A percentile compares a stretch with the other conserved stretches of the same genome.
Conservation (phyloP, 2,329 filamentous ascomycete genomes). For the Pseudogymnoascus sp. region DNA sequence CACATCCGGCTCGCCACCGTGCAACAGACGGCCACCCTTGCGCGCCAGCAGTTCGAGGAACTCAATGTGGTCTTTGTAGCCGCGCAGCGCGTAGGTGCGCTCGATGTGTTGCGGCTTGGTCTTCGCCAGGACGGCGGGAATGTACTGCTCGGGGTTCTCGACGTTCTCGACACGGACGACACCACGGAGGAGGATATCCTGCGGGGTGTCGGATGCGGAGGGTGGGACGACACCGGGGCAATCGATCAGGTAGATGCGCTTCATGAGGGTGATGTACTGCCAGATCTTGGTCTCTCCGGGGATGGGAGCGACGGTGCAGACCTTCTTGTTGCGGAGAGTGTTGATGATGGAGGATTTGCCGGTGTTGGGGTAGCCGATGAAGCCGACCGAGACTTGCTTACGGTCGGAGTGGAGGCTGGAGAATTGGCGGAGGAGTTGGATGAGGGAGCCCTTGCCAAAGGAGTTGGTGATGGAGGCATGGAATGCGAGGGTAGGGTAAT, state of each 20-base stretch:
- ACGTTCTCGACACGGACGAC: constrained; percentile 95
- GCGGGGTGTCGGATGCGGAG: constrained; percentile 70
- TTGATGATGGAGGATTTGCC: constrained; percentile 98
- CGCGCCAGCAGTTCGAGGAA: constrained; percentile 82
- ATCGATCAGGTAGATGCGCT: constrained; percentile 89
- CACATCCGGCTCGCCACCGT: constrained; percentile 88
- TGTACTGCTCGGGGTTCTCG: constrained; percentile 92
- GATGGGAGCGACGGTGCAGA: constrained; percentile 87
- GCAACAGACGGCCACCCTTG: constrained; percentile 77
- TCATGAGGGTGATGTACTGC: constrained; percentile 96
- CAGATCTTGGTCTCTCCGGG: constrained; percentile 96
- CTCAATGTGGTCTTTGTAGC: constrained; percentile 66
- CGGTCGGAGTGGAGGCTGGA: constrained; percentile 79
- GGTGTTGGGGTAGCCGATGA: constrained; percentile 72
- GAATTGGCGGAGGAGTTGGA: constrained; percentile 87
- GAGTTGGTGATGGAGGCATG: constrained; percentile 91
- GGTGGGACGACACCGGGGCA: constrained; percentile 95
- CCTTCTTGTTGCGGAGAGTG: constrained; percentile 86
- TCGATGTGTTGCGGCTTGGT: constrained; percentile 86
- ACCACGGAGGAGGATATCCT: constrained; percentile 82
- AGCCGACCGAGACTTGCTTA: constrained; percentile 89
- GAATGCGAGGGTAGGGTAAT: constrained; percentile 90
- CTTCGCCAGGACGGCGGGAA: constrained; percentile 68
- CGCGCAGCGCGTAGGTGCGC: constrained; percentile 81
- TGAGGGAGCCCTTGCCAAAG: constrained; percentile 91